Evolutionary conservation across 129 eudicot species (phyloP), one percentile per base, ranked within the genome.

Genomic region (Calendula officinalis): DNA sequence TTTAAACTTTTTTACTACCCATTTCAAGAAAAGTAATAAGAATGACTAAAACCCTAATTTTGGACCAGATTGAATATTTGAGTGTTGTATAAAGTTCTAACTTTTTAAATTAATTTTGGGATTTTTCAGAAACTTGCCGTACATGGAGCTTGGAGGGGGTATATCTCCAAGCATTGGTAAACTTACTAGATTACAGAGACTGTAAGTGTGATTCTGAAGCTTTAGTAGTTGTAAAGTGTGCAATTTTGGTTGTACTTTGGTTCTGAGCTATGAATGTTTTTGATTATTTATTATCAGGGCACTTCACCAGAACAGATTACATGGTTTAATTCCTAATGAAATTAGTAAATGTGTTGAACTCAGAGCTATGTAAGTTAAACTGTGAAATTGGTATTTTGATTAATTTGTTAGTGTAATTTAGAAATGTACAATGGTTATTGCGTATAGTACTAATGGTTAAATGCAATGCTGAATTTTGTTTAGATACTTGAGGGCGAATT

Each of bases 261-360:
- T 22, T 17, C 32, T 56, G 73, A 61, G 16, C 8, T 49, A 30
- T 35, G 17, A 14, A 61, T 64, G 34, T 34, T 12, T 3, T 8
- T 43, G 3, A 22, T 22, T 22, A 22, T 74, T 27, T 38, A 7
- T 80, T 68, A 14, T 14, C 76, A 88, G 98, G 87, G 96, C 95
- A 69, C 87, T 92, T 81, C 98, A 92, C 60, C 95, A 88, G 79
- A 92, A 92, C 78, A 83, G 87, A 38, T 84, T 92, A 73, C 98
- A 83, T 71, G 98, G 98, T 39, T 14, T 56, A 35, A 88, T 92
- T 73, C 98, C 98, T 5, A 78, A 73, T 74, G 98, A 88, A 27
- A 85, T 92, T 59, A 64, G 80, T 9, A 77, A 71, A 54, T 92
- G 98, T 72, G 75, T 86, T 64, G 91, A 85, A 48, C 96, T 92